phyloP scores from a whole-genome alignment of 176 grass and related monocot genomes.

The Bothriochloa decipiens region DNA sequence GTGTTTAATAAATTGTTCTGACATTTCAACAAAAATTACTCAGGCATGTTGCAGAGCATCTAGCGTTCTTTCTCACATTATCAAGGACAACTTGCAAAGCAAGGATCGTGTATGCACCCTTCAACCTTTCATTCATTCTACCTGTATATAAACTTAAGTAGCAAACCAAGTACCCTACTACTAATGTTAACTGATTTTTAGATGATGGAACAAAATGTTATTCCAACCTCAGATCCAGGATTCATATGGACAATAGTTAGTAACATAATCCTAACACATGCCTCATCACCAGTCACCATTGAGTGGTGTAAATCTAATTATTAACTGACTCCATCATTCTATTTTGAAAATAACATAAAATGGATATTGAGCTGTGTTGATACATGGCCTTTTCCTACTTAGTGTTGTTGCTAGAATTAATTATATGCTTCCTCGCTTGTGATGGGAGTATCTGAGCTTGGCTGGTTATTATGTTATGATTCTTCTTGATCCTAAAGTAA shows the following conservation, averaged over 20 bases:
- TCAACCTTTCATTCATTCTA: conserved; percentile 41
- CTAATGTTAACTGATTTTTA: conserved; percentile 21
- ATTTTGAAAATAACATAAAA: conserved; percentile 3
- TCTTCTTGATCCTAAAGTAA: conserved; percentile 12
- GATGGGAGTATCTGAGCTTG: conserved; percentile 12
- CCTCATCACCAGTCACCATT: not conserved
- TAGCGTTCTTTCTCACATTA: conserved; percentile 90
- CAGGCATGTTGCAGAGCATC: conserved; percentile 90
- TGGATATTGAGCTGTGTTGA: not conserved
- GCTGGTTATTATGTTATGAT: conserved; percentile 15
- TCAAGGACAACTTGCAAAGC: conserved; percentile 93
- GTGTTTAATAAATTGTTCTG: conserved; percentile 33
- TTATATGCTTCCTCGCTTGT: conserved; percentile 27
- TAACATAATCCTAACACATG: not conserved
- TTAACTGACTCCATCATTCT: conserved; percentile 17
- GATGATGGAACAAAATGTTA: not conserved
- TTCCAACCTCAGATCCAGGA: not conserved
- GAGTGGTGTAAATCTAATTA: not conserved
- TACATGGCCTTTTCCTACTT: not conserved
- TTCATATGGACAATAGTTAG: not conserved
- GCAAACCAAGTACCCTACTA: conserved; percentile 15
- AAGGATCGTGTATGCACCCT: conserved; percentile 79
- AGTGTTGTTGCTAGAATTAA: conserved; percentile 23
- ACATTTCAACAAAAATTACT: conserved; percentile 49
- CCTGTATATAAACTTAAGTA: conserved; percentile 1